Base-by-base conservation (phyloP, 352 stramenopile genomes). In the Phytophthora melonis region DNA sequence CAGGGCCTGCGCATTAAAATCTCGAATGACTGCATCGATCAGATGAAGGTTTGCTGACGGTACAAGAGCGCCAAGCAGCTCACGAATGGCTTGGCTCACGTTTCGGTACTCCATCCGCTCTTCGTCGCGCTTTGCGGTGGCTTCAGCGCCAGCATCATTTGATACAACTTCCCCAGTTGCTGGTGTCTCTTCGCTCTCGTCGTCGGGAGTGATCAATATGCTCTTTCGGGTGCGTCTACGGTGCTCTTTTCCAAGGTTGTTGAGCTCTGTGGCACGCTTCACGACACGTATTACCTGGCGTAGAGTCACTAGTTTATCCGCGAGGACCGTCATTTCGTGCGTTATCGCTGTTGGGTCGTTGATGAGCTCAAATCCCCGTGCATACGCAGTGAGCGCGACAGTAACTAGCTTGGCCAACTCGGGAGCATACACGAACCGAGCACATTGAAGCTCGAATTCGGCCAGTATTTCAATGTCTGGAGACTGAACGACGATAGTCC, bases 21-120 rank as follows among this genome's bases (percentile, higher is more conserved):
- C 86, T 27, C 68, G 75, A 41, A 91, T 47, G 2, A 91, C 18
- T 19, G 70, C 66, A 25, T 93, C 81, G 32, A 90, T 70, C 3
- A 68, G 21, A 25, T 87, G 70, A 0, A 83, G n/a, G 10, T 73
- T 74, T 32, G 45, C 21, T 1, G 59, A 25, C 13, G 80, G 72
- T 0, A 79, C 53, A 16, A 80, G 21, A 5, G 60, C 56, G 2
- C 54, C 63, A 8, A 86, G 19, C 5, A 74, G 36, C 36, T 88
- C 84, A 7, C 77, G 70, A 21, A 93, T 61, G 10, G 84, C 77
- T 18, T 81, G 52, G 25, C 70, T 85, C 5, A 90, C 63, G 21
- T 75, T 68, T 18, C 64, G 74, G 18, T 85, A 75, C 30, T 91
- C 85, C 59, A 83, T 77, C 36, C 63, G 68, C 39, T 79, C 61